Conservation (phyloP, 768 basidiomycete species). For the Royoungia palumana region DNA sequence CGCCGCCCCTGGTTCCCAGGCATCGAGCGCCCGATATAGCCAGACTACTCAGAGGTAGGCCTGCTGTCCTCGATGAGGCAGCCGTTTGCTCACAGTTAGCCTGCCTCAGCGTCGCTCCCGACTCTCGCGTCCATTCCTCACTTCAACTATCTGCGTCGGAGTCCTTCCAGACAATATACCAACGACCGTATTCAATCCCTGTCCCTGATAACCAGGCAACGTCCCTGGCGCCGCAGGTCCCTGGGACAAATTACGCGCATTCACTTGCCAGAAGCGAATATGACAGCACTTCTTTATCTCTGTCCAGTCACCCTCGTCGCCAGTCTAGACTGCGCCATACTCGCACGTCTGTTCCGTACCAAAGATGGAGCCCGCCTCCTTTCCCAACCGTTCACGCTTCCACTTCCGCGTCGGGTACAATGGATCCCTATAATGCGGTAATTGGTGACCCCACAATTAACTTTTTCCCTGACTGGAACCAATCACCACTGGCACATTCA, state of each 20-base stretch:
- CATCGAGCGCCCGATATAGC: neutral
- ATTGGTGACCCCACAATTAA: neutral
- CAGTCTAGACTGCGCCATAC: constrained; percentile 16
- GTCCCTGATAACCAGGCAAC: neutral
- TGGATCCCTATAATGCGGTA: neutral
- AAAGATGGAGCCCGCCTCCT: constrained; percentile 1
- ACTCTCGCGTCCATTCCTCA: neutral
- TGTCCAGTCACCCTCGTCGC: constrained; percentile 14
- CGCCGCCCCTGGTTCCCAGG: neutral
- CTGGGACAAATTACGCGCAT: constrained; percentile 2
- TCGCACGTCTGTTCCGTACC: constrained; percentile 4
- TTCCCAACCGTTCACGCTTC: neutral
- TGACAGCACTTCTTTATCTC: neutral
- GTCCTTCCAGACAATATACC: neutral
- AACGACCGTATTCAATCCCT: constrained; percentile 5
- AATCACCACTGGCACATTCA: neutral
- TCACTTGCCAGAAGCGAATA: constrained; percentile 7
- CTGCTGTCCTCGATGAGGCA: constrained; percentile 4
- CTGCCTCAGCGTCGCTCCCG: constrained; percentile 11
- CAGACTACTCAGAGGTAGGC: constrained; percentile 14
- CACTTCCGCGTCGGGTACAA: neutral
- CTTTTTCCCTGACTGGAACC: neutral
- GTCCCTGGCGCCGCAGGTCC: neutral
- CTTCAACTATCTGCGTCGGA: neutral
- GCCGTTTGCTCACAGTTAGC: constrained; percentile 6